A percentile compares a stretch with the other conserved stretches of the same genome.
phyloP scores from a whole-genome alignment of 2,329 filamentous ascomycete species.

The Cryphonectria naterciae region DNA sequence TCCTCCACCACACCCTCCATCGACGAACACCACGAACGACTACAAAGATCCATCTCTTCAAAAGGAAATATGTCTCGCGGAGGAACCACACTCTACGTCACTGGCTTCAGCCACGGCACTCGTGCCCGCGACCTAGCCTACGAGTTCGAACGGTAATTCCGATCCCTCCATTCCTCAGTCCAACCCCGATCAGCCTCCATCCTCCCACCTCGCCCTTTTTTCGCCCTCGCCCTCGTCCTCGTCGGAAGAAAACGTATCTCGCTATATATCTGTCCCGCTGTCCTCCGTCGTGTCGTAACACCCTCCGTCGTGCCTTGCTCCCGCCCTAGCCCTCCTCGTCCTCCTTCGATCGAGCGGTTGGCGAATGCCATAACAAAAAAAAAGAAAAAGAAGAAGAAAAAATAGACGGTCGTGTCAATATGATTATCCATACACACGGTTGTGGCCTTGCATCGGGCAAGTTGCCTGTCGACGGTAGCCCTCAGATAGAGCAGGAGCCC shows the following conservation, averaged over 20 bases:
- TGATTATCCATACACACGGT: constrained; percentile 10
- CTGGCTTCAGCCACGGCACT: constrained; percentile 98
- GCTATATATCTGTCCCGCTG: constrained; percentile 26
- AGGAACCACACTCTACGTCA: constrained; percentile 95
- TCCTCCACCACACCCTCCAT: constrained; percentile 17
- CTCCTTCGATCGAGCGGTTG: constrained; percentile 53
- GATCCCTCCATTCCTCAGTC: constrained; percentile 42
- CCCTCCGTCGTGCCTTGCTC: constrained; percentile 30
- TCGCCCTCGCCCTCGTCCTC: constrained; percentile 31
- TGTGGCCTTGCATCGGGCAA: constrained; percentile 41
- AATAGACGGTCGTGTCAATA: constrained; percentile 28
- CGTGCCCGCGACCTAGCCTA: constrained; percentile 98
- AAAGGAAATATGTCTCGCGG: constrained; percentile 84
- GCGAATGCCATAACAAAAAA: constrained; percentile 37
- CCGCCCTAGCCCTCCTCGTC: constrained; percentile 41
- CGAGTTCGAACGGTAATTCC: constrained; percentile 99
- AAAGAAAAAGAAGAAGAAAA: neutral
- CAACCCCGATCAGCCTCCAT: constrained; percentile 29
- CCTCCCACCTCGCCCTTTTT: constrained; percentile 30
- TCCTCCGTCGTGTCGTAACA: constrained; percentile 39
- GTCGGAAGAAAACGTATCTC: constrained; percentile 30
- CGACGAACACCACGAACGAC: constrained; percentile 10
- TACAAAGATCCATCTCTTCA: constrained; percentile 33
- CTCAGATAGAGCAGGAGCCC: constrained; percentile 25
- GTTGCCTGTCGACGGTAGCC: constrained; percentile 40